phyloP scores from a whole-genome alignment of 2,329 filamentous ascomycete species.

The Cladosporium sphaerospermum region DNA sequence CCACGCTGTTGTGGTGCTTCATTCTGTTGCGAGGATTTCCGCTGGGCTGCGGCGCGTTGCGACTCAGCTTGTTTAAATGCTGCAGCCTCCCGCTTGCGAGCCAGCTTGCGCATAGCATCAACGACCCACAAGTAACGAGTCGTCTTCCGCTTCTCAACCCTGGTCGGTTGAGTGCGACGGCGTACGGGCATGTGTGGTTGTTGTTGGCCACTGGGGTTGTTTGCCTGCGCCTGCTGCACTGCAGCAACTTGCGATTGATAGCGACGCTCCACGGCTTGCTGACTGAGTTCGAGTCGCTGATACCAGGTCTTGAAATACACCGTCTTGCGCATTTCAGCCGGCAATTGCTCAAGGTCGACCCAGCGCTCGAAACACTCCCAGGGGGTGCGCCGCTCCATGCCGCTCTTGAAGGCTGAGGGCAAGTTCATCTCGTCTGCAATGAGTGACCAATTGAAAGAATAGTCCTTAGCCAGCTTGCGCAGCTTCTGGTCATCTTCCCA shows the following conservation, averaged over 20 bases:
- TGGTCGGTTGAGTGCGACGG: conserved; percentile 69
- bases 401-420: conserved; percentile 72
- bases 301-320: conserved; percentile 83
- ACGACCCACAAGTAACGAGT: conserved; percentile 83
- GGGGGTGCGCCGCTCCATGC: conserved; percentile 80
- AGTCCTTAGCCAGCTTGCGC: conserved; percentile 76
- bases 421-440: conserved; percentile 75
- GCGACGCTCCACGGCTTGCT: conserved; percentile 52
- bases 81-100: conserved; percentile 84
- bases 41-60: conserved; percentile 64
- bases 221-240: conserved; percentile 47
- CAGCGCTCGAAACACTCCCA: conserved; percentile 99
- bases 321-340: conserved; percentile 88
- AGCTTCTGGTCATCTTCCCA: conserved; percentile 85
- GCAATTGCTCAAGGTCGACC: conserved; percentile 85
- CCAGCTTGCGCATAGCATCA: conserved; percentile 90
- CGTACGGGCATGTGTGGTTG: conserved; percentile 51
- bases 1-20: conserved; percentile 19
- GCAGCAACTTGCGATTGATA: conserved; percentile 51
- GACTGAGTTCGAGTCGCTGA: conserved; percentile 56
- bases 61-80: conserved; percentile 82
- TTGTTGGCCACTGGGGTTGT: conserved; percentile 29
- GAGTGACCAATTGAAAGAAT: conserved; percentile 95
- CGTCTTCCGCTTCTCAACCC: conserved; percentile 80
- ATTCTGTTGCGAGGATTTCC: conserved; percentile 54